phyloP scores from a whole-genome alignment of 345 rosid genomes.

The Firmiana major region DNA sequence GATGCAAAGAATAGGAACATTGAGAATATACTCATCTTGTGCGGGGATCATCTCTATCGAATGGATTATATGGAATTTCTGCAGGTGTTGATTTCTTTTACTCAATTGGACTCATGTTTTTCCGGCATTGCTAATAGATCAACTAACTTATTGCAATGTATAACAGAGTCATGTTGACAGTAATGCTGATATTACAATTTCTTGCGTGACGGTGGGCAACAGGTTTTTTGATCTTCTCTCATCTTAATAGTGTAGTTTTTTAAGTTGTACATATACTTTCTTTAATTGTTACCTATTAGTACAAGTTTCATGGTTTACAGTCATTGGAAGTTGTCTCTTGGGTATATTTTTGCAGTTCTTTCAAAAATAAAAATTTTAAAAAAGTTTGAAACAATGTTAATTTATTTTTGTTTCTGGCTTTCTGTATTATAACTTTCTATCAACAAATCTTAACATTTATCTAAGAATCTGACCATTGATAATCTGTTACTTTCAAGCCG shows the following conservation, averaged over 20 bases:
- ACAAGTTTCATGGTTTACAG: not conserved
- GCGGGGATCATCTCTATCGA: conserved; percentile 89
- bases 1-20: conserved; percentile 80
- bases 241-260: not conserved
- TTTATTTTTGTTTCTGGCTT: not conserved
- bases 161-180: conserved; percentile 73
- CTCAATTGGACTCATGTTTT: not conserved
- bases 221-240: conserved; percentile 45
- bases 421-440: not conserved
- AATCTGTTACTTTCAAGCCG: conserved; percentile 46
- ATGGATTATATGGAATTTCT: conserved; percentile 87
- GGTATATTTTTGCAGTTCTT: not conserved
- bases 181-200: conserved; percentile 78
- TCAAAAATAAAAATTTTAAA: too few species aligned
- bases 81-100: conserved; percentile 42
- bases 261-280: not conserved
- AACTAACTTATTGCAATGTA: conserved; percentile 23
- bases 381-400: not conserved
- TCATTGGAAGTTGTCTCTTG: not conserved
- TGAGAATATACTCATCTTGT: conserved; percentile 73
- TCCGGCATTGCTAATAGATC: not conserved
- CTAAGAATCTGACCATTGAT: conserved; percentile 10
- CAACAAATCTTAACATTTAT: not conserved
- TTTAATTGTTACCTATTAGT: not conserved
- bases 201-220: conserved; percentile 63